Base-by-base conservation (phyloP, 371 early-diverging fungal species). In the Lichtheimia ornata region DNA sequence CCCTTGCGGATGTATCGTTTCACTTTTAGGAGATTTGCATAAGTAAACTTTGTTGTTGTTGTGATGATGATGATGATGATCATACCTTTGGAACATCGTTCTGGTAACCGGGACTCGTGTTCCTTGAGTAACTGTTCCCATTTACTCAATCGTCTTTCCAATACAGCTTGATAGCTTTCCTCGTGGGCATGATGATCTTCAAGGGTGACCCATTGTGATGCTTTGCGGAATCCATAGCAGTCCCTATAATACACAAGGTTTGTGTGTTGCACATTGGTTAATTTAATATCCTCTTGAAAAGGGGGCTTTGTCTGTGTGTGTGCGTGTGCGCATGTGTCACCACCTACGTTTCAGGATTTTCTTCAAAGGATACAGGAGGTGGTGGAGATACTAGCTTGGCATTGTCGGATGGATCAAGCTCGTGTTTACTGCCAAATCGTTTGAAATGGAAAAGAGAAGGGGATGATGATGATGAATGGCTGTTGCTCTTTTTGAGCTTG, bases 1-100 rank as follows among this genome's bases (percentile, higher is more conserved):
- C 93, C 93, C 69, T 90, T 89, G 12, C 91, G 84, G 40, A 93
- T 79, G 56, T 87, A 86, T 59, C 90, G 68, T 61, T 90, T 91
- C 24, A 89, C 87, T 84, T 57, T 22, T 28, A 41, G 13, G 44
- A 56, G 15, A 3, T 22, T 22, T 22, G 22, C 14, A 47, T n/a
- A 17, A 35, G 24, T 50, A 13, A 22, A 22, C 17, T 25, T 58
- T 13, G 12, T 35, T 35, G 12, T 35, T 35, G 30, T 35, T 30
- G 30, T 12, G 11, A 17, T 11, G 24, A 17, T 49, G 17, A 30
- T n/a, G n/a, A n/a, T 22, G 13, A 49, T 58, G 30, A 20, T 51
- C 12, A 41, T 74, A 84, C 84, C 69, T 74, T 85, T 81, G 18
- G 76, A 63, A 30, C 73, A 72, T 51, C 79, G 74, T 24, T 71